Evolutionary conservation across 306 rosid genomes (phyloP).

Genomic region (Cicer pinnatifidum): DNA sequence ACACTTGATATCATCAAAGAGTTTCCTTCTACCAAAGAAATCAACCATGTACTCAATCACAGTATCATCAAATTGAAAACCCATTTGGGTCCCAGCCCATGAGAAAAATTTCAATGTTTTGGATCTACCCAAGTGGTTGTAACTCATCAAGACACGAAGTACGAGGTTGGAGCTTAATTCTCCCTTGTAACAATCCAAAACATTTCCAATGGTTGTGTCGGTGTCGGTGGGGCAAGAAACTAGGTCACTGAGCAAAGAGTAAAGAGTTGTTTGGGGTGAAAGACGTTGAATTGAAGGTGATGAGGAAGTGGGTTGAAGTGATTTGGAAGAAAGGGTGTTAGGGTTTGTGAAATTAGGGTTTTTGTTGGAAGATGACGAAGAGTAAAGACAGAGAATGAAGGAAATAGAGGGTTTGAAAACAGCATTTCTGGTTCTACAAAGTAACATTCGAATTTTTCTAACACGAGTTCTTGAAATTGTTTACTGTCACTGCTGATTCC

Average conservation of each 20-base stretch:
- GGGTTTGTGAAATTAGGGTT: conserved; percentile 41
- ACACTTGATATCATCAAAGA: conserved; percentile 76
- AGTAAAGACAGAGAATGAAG: conserved; percentile 14
- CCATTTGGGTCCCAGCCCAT: conserved; percentile 71
- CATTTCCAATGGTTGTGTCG: conserved; percentile 43
- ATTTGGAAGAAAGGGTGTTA: conserved; percentile 38
- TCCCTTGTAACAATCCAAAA: conserved; percentile 47
- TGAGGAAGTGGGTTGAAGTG: conserved; percentile 37
- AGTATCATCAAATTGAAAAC: conserved; percentile 57
- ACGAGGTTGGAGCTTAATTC: conserved; percentile 56
- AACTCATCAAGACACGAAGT: conserved; percentile 60
- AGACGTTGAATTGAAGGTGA: conserved; percentile 13
- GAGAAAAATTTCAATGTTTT: conserved; percentile 67
- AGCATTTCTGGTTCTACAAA: conserved; percentile 37
- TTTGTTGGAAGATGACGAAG: conserved; percentile 45
- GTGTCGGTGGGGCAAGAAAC: conserved; percentile 37
- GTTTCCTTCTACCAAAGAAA: conserved; percentile 76
- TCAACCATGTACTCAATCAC: conserved; percentile 77
- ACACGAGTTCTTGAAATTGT: neutral
- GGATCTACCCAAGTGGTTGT: conserved; percentile 64
- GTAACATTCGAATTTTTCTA: conserved; percentile 13
- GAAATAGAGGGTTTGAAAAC: conserved; percentile 32
- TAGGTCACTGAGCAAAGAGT: conserved; percentile 53
- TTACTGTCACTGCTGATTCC: neutral
- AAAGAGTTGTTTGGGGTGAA: conserved; percentile 40